Percentiles rank a stretch among this genome's conserved stretches.
Conservation (phyloP, 768 basidiomycete species). For the Mycena indigotica region DNA sequence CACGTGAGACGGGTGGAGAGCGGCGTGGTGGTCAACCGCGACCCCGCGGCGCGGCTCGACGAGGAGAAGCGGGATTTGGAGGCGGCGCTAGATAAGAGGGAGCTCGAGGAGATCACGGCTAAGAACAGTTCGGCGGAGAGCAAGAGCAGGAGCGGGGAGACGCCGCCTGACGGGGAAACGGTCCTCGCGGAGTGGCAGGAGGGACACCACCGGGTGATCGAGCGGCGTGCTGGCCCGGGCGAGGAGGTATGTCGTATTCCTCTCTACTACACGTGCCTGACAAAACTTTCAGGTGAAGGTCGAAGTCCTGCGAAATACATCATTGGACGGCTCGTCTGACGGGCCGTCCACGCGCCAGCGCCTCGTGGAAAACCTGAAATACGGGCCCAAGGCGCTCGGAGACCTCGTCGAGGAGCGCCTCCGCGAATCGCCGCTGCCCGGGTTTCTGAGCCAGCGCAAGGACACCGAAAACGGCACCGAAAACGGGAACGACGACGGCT, state of each 20-base stretch:
- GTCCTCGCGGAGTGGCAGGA: constrained; percentile 66
- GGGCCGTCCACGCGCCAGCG: constrained; percentile 24
- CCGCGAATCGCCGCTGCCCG: constrained; percentile 4
- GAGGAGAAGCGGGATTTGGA: constrained; percentile 11
- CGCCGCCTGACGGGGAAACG: constrained; percentile 48
- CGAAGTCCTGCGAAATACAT: constrained; percentile 55
- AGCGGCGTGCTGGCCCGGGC: constrained; percentile 57
- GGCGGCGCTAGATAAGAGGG: constrained; percentile 10
- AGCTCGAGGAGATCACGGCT: constrained; percentile 18
- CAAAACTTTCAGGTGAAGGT: constrained; percentile 55
- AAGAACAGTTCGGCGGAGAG: constrained; percentile 19
- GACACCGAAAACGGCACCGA: constrained; percentile 9
- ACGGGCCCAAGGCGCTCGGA: constrained; percentile 14
- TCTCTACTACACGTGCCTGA: neutral
- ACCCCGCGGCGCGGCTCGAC: constrained; percentile 52
- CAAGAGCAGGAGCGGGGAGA: constrained; percentile 32
- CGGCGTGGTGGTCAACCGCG: constrained; percentile 85
- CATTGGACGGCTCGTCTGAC: constrained; percentile 16
- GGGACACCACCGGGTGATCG: constrained; percentile 66
- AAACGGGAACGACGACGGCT: constrained; percentile 61
- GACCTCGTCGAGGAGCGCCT: constrained; percentile 15
- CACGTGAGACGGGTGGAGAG: constrained; percentile 70
- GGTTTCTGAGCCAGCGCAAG: constrained; percentile 5
- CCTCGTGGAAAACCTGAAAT: constrained; percentile 30
- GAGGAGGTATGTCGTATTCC: constrained; percentile 53